Percentiles rank a stretch among this genome's conserved stretches.
phyloP scores from a whole-genome alignment of 192 early-diverging fungal species.

The Coemansia sp. region DNA sequence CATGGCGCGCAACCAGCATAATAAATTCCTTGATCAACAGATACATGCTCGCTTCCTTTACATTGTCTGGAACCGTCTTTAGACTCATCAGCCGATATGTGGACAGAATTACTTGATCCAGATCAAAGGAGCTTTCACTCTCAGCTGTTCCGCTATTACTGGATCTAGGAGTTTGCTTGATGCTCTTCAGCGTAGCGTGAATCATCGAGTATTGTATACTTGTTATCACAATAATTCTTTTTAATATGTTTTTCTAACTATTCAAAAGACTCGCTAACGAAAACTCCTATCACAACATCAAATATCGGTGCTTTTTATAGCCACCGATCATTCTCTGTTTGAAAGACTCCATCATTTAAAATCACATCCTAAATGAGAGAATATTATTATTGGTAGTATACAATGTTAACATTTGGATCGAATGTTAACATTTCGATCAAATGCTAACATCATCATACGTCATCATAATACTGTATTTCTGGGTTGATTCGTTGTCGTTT shows the following conservation, averaged over 20 bases:
- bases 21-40: neutral
- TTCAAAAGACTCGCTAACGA: no score
- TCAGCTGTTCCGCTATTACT: neutral
- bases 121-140: neutral
- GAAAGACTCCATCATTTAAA: no score
- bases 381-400: no score
- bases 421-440: no score
- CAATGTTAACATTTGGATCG: neutral
- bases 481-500: neutral
- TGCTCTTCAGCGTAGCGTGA: neutral
- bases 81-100: neutral
- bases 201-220: neutral
- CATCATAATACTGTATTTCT: neutral
- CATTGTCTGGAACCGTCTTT: neutral
- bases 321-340: no score
- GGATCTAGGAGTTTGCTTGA: neutral
- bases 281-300: no score
- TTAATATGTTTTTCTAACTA: no score
- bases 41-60: neutral
- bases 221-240: neutral
- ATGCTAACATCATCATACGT: neutral
- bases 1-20: slow-evolving; percentile 3
- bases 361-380: no score
- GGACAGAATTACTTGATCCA: neutral
- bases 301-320: no score